phyloP scores from a whole-genome alignment of 2,329 filamentous ascomycete species.

The Aspergillus luchuensis region DNA sequence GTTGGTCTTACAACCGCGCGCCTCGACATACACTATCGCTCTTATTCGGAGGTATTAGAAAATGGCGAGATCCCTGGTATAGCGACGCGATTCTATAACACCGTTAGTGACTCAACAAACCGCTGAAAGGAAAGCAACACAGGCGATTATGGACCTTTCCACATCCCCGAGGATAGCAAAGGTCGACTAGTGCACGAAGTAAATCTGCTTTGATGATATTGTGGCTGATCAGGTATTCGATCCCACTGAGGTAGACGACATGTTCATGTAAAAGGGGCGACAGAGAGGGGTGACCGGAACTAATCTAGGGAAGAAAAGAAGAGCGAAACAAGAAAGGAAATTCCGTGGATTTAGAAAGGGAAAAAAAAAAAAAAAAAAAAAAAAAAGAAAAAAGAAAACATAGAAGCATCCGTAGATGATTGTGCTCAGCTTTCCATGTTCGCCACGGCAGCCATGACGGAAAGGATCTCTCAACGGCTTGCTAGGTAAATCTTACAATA shows the following conservation, averaged over 20 bases:
- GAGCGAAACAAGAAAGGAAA: constrained; percentile 14
- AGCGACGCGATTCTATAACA: constrained; percentile 8
- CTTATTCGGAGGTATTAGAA: constrained; percentile 4
- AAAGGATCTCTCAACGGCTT: background rate
- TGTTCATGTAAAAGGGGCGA: background rate
- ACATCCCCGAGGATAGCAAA: background rate
- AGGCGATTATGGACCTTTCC: constrained; percentile 5
- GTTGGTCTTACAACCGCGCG: constrained; percentile 16
- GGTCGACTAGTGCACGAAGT: background rate
- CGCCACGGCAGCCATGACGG: background rate
- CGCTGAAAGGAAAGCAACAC: constrained; percentile 2
- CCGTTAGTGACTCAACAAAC: constrained; percentile 1
- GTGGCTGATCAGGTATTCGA: constrained; percentile 5
- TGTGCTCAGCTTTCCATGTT: constrained; percentile 15
- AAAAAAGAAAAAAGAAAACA: constrained; percentile 22
- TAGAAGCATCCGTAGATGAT: constrained; percentile 10
- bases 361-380: background rate
- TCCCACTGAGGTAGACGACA: background rate
- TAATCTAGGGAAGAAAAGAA: constrained; percentile 3
- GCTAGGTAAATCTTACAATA: background rate
- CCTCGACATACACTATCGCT: constrained; percentile 12
- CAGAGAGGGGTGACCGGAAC: constrained; percentile 8
- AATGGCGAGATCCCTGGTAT: background rate
- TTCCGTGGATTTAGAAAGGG: background rate
- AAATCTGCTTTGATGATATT: background rate